Percentiles rank a stretch among this genome's conserved stretches.
Evolutionary conservation across 75 land plant species (phyloP).

Genomic region (Selaginella moellendorffii): DNA sequence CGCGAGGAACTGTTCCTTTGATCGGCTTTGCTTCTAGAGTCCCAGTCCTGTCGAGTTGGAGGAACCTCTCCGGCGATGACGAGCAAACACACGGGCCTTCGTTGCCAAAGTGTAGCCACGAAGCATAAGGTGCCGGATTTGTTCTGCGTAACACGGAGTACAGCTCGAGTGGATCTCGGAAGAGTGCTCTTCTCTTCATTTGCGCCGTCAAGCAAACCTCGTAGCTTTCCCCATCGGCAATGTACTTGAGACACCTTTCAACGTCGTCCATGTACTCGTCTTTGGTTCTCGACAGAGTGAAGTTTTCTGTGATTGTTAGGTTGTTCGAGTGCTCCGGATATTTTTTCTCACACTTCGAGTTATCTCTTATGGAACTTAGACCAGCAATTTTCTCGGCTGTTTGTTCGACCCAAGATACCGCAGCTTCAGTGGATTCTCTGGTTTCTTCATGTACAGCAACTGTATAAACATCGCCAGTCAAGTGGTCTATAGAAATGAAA

Average conservation of each 20-base stretch:
- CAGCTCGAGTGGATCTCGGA: slow-evolving; percentile 39
- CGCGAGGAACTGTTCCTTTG: slow-evolving; percentile 91
- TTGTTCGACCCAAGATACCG: slow-evolving; percentile 44
- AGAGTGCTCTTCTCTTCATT: slow-evolving; percentile 34
- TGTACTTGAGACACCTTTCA: slow-evolving; percentile 48
- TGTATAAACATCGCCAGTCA: slow-evolving; percentile 65
- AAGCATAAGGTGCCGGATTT: slow-evolving; percentile 97
- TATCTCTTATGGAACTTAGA: slow-evolving; percentile 11
- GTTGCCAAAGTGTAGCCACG: slow-evolving; percentile 87
- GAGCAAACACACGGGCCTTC: slow-evolving; percentile 61
- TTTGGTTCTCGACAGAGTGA: slow-evolving; percentile 32
- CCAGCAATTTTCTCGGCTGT: slow-evolving; percentile 35
- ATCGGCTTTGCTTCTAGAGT: slow-evolving; percentile 95
- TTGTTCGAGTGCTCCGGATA: background rate
- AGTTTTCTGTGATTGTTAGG: background rate
- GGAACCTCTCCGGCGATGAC: slow-evolving; percentile 91
- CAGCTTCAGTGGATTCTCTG: slow-evolving; percentile 4
- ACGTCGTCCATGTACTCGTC: slow-evolving; percentile 56
- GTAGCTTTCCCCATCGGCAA: slow-evolving; percentile 92
- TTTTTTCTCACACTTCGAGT: background rate
- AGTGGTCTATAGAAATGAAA: slow-evolving; percentile 67
- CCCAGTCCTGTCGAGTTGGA: slow-evolving; percentile 49
- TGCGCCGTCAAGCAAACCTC: slow-evolving; percentile 93
- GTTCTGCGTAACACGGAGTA: slow-evolving; percentile 59
- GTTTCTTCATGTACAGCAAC: slow-evolving; percentile 25